Evolutionary conservation across 192 early-diverging fungal genomes (phyloP).

Genomic region (Obelidium mucronatum): DNA sequence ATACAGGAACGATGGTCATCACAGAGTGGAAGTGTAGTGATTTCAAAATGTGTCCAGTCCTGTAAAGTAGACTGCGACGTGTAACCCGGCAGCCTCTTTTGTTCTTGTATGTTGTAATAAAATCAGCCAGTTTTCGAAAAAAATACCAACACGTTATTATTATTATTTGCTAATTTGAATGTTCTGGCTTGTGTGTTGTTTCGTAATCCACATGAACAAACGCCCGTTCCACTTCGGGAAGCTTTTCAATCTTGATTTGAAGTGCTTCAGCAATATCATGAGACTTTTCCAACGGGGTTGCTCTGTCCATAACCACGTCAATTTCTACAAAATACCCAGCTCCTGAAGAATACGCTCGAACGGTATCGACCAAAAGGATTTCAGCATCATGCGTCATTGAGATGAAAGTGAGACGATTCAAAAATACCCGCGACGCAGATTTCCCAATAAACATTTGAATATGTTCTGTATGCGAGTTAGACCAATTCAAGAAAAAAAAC

Average conservation of each 20-base stretch:
- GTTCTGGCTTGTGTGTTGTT: background rate
- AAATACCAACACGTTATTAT: background rate
- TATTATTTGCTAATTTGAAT: background rate
- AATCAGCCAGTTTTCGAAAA: too few relatives aligned
- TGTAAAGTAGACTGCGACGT: too few relatives aligned
- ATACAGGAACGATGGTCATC: too few relatives aligned
- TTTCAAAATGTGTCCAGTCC: too few relatives aligned
- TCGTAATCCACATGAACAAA: constrained; percentile 91
- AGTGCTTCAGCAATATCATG: constrained; percentile 94
- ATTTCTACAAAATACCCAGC: constrained; percentile 92
- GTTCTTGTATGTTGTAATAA: too few relatives aligned
- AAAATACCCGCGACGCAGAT: constrained; percentile 78
- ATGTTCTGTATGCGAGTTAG: constrained; percentile 55
- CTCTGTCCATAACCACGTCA: constrained; percentile 92
- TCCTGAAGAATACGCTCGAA: constrained; percentile 87
- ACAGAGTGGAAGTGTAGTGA: too few relatives aligned
- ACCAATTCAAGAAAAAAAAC: background rate
- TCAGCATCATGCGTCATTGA: constrained; percentile 49
- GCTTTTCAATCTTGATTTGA: constrained; percentile 85
- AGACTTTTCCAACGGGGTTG: constrained; percentile 78
- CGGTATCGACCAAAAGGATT: constrained; percentile 52
- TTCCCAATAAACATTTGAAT: constrained; percentile 75
- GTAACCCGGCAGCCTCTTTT: too few relatives aligned
- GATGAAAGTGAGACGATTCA: constrained; percentile 87
- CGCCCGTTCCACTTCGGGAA: constrained; percentile 87